These are phyloP conservation scores for Ceratocystis lukuohia DNA, from an alignment of 2,329 filamentous ascomycete species.

Conservation along the genomic window DNA sequence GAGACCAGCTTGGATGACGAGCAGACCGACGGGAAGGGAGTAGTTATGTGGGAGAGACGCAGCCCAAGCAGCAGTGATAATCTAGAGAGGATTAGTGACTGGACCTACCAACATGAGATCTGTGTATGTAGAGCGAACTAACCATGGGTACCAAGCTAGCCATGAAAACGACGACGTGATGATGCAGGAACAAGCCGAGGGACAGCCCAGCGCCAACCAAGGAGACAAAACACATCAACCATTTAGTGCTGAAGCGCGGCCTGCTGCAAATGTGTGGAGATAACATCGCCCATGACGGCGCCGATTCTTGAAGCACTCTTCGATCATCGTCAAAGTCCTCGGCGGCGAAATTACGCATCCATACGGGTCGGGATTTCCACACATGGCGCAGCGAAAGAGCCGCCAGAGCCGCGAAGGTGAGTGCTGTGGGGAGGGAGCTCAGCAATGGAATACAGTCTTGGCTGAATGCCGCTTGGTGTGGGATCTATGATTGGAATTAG, in stretches of 20 bases:
- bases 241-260: background rate
- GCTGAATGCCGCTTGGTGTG: slow-evolving; percentile 6
- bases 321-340: slow-evolving; percentile 6
- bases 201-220: slow-evolving; percentile 2
- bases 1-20: slow-evolving; percentile 26
- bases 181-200: background rate
- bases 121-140: background rate
- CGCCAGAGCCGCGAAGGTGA: background rate
- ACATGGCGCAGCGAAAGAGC: background rate
- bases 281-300: background rate
- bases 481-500: background rate
- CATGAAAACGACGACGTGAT: background rate
- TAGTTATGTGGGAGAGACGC: background rate
- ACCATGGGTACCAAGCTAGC: slow-evolving; percentile 2
- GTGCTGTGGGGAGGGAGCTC: background rate
- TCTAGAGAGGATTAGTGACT: background rate
- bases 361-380: slow-evolving; percentile 1
- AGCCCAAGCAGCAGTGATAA: slow-evolving; percentile 4
- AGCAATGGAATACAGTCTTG: slow-evolving; percentile 10
- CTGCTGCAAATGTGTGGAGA: background rate
- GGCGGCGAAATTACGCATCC: slow-evolving; percentile 7
- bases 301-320: background rate
- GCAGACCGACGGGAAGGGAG: slow-evolving; percentile 20
- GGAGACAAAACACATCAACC: background rate
- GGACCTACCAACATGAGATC: background rate